Conservation (phyloP, 2,329 filamentous ascomycete species). For the Penicillium sp. region DNA sequence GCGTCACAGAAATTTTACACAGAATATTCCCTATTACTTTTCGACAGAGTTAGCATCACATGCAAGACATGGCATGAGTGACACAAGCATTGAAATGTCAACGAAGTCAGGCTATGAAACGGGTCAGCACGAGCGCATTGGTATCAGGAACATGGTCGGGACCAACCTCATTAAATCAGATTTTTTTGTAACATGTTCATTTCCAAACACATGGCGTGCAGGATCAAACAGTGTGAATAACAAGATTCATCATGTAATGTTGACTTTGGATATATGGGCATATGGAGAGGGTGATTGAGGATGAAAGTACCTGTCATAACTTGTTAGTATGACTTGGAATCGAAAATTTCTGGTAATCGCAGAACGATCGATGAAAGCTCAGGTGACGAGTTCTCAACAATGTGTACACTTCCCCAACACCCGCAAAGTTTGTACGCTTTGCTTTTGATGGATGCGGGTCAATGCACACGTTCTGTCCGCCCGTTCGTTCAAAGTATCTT, state of each 20-base stretch:
- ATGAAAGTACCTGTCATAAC: slow-evolving; percentile 15
- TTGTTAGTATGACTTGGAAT: slow-evolving; percentile 11
- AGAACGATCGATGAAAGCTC: slow-evolving; percentile 39
- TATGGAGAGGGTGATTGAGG: slow-evolving; percentile 24
- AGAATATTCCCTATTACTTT: too few relatives aligned
- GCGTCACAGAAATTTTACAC: too few relatives aligned
- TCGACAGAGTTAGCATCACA: too few relatives aligned
- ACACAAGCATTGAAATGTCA: too few relatives aligned
- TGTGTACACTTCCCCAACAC: slow-evolving; percentile 45
- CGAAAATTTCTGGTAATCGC: too few relatives aligned
- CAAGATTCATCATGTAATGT: slow-evolving; percentile 58
- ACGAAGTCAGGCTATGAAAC: slow-evolving; percentile 35
- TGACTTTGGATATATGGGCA: too few relatives aligned
- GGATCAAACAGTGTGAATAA: slow-evolving; percentile 66
- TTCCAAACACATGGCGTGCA: slow-evolving; percentile 43
- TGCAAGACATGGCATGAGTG: slow-evolving; percentile 30
- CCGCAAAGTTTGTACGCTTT: slow-evolving; percentile 58
- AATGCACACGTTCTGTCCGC: slow-evolving; percentile 56
- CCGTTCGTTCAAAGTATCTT: slow-evolving; percentile 60
- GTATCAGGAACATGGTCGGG: slow-evolving; percentile 21
- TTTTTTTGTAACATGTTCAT: slow-evolving; percentile 59
- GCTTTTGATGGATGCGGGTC: slow-evolving; percentile 45
- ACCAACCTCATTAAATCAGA: slow-evolving; percentile 68
- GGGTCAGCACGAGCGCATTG: slow-evolving; percentile 26
- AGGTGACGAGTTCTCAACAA: slow-evolving; percentile 64